Evolutionary conservation across 2,329 filamentous ascomycete genomes (phyloP), one percentile per base, ranked within the genome.

Genomic region (Beauveria sp.): DNA sequence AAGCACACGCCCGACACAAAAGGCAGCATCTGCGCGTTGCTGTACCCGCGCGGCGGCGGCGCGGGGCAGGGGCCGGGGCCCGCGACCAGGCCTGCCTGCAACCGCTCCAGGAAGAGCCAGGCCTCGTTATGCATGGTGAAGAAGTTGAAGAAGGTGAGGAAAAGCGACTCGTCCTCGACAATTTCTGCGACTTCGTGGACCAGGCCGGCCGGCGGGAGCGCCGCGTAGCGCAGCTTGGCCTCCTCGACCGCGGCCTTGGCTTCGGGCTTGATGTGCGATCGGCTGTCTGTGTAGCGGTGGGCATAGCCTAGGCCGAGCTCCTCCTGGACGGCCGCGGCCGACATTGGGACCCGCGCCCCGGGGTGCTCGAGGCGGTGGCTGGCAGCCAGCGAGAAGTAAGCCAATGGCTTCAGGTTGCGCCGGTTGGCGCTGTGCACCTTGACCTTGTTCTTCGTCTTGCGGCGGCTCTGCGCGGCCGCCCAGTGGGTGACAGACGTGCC

Each of bases 401-500:
- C 46, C 20, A 52, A 3, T 7, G 18, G 34, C 57, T 20, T 68
- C 53, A 70, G 64, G 45, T 63, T 65, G 3, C 59, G 60, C 0
- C 51, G 42, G 14, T 67, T 66, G 2, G 30, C 63, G 22, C 56
- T 62, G 4, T 67, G 56, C 2, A 46, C 54, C 2, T 51, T 63
- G 6, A 63, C 45, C 24, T 60, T 60, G 8, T 30, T 14, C 14
- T 51, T 56, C 16, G 60, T 61, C 22, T 65, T 67, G 46, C 58
- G 58, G 9, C 51, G 40, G 3, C 26, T 34, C 50, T 46, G 26
- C 4, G 43, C 63, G 0, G 66, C 38, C 1, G 64, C 62, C 61
- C 55, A 69, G 38, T 70, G 66, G 3, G 63, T 64, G 14, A 59
- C 60, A 0, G 67, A 70, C 0, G 64, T 14, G 10, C 68, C 66